These are phyloP conservation scores for Colletotrichum kahawae DNA, from an alignment of 2,329 filamentous ascomycete genomes.

Conservation along the genomic window DNA sequence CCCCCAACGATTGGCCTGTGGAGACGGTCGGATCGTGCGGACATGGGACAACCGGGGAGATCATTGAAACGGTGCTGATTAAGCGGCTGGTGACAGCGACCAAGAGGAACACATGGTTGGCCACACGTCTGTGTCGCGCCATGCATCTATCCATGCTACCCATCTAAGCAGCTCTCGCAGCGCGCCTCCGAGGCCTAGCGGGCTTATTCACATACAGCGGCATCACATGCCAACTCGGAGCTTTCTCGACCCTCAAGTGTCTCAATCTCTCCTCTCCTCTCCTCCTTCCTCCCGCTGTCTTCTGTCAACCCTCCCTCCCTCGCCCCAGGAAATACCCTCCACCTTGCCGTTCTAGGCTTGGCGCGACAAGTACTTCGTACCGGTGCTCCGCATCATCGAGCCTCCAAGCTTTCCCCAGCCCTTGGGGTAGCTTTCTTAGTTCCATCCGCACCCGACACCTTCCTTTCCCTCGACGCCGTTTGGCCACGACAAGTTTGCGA, in stretches of 20 bases:
- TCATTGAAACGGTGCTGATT: constrained; percentile 1
- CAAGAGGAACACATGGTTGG: background rate
- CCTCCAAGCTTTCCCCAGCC: constrained; percentile 18
- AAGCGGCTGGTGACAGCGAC: background rate
- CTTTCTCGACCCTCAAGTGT: background rate
- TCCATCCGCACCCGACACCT: background rate
- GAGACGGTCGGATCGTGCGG: background rate
- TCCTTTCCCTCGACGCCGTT: background rate
- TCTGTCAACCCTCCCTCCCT: constrained; percentile 10
- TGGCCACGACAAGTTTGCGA: background rate
- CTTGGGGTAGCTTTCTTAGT: constrained; percentile 3
- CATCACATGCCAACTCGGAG: constrained; percentile 23
- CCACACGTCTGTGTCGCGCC: background rate
- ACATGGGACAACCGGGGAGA: constrained; percentile 14
- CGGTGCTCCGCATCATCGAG: constrained; percentile 4
- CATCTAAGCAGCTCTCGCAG: background rate
- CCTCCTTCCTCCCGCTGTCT: constrained; percentile 11
- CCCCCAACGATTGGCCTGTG: constrained; percentile 1
- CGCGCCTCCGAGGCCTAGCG: background rate
- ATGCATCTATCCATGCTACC: background rate
- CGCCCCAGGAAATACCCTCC: constrained; percentile 7
- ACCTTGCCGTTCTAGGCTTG: constrained; percentile 19
- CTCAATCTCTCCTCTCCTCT: background rate
- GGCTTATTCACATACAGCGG: constrained; percentile 13
- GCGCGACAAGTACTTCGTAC: constrained; percentile 8